Base-by-base conservation (phyloP, 257 asterid species). In the Solanum virginianum region DNA sequence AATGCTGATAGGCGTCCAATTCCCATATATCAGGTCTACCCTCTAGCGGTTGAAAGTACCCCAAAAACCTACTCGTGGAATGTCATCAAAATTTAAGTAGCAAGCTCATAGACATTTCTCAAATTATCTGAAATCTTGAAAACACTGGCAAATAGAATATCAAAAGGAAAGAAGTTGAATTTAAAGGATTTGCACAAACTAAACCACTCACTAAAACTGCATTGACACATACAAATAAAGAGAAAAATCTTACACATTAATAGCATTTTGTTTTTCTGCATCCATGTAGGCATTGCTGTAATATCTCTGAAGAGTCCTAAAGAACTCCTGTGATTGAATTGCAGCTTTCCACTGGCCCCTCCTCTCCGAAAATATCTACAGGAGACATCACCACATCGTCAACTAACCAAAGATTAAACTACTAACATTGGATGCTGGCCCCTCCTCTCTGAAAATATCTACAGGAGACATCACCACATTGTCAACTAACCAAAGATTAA, bases 301-400 rank as follows among this genome's bases (percentile, higher is more conserved):
- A 89, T 97, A 97, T 83, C 98, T 91, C 87, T 97, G 99, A 49
- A 97, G 95, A 84, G 99, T 97, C 86, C 99, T 95, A 60, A 97
- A 93, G 85, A 95, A 95, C 89, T 97, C 99, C 91, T 95, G 99
- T 71, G 99, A 97, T 88, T 97, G 97, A 10, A 93, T 92, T 32
- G 99, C 98, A 88, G 99, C 98, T 88, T 90, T 94, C 98, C 99
- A 97, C 91, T 97, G 98, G 83, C 99, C 98, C 88, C 99, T 94
- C 87, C 97, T 93, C 91, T 92, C 88, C 6, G 98, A 97, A 93
- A 97, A 97, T 88, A 97, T 92, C 99, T 97, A 85, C 84, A 85
- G 51, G 57, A 63, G 57, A 68, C 79, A 79, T 36, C 47, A 15
- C 60, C 69, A 79, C 68, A 36, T 24, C 81, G 80, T 85, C 86